phyloP scores from a whole-genome alignment of 768 basidiomycete species.

The Russula compacta region DNA sequence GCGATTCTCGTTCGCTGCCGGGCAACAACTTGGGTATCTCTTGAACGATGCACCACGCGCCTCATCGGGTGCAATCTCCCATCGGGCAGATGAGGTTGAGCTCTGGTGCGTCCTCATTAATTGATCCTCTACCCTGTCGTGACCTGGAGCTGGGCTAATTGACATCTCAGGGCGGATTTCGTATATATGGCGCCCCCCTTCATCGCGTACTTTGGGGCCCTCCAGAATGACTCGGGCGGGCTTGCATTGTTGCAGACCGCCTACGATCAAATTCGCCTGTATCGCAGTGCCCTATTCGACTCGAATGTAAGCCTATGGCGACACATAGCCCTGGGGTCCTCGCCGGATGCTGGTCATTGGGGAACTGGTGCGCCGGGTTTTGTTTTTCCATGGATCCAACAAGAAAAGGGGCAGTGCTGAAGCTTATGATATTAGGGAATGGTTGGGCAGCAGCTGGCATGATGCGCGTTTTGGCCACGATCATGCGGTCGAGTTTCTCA shows the following conservation, averaged over 20 bases:
- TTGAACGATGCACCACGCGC: conserved; percentile 37
- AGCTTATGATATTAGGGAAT: conserved; percentile 33
- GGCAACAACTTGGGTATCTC: conserved; percentile 41
- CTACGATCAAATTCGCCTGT: conserved; percentile 48
- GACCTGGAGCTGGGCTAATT: background rate
- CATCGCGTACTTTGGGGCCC: conserved; percentile 53
- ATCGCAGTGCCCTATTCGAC: conserved; percentile 45
- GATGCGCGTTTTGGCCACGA: conserved; percentile 48
- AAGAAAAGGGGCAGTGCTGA: background rate
- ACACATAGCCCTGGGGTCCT: conserved; percentile 42
- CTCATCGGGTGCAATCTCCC: conserved; percentile 48
- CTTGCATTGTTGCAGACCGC: conserved; percentile 36
- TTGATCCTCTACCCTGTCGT: background rate
- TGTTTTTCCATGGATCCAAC: background rate
- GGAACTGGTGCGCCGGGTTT: conserved; percentile 36
- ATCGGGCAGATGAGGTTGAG: conserved; percentile 43
- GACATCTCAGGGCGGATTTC: conserved; percentile 42
- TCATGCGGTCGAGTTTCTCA: conserved; percentile 37
- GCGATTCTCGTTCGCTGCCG: conserved; percentile 35
- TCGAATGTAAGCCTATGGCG: conserved; percentile 40
- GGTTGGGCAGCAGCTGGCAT: conserved; percentile 67
- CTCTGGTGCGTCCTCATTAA: conserved; percentile 35
- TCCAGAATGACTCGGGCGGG: conserved; percentile 32
- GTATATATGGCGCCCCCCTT: conserved; percentile 58
- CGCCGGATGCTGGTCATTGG: conserved; percentile 45